A percentile compares a stretch with the other conserved stretches of the same genome.
Conservation (phyloP, 208 protist genomes). For the Naegleria fowleri region DNA sequence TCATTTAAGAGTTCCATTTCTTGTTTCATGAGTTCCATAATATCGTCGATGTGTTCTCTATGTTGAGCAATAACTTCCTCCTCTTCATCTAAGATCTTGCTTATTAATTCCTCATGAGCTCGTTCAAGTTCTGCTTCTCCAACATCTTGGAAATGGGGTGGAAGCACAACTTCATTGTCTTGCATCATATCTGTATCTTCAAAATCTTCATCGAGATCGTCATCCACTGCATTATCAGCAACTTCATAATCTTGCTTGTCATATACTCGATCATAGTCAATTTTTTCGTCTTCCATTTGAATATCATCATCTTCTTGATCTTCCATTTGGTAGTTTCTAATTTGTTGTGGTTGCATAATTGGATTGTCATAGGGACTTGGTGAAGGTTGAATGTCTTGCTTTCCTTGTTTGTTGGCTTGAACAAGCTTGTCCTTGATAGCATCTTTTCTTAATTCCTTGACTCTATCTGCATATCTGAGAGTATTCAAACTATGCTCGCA, state of each 20-base stretch:
- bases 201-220: not conserved
- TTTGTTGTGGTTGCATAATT: not conserved
- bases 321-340: not conserved
- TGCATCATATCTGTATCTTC: not conserved
- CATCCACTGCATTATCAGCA: not conserved
- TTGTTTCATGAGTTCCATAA: conserved; percentile 80
- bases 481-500: conserved; percentile 97
- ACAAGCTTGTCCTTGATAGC: not conserved
- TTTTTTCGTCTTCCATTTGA: not conserved
- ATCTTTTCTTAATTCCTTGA: conserved; percentile 76
- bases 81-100: conserved; percentile 78
- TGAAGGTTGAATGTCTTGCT: not conserved
- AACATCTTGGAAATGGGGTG: conserved; percentile 1
- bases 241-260: not conserved
- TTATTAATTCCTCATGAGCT: conserved; percentile 63
- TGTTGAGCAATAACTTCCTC: conserved; percentile 77
- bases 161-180: not conserved
- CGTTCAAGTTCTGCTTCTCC: conserved; percentile 38
- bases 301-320: not conserved
- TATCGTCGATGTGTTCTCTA: conserved; percentile 78
- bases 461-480: conserved; percentile 92
- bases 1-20: conserved; percentile 82
- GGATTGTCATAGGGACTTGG: not conserved
- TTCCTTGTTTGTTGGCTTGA: not conserved
- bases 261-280: not conserved